Evolutionary conservation across 129 eudicot species (phyloP).

Genomic region (Silybum marianum): DNA sequence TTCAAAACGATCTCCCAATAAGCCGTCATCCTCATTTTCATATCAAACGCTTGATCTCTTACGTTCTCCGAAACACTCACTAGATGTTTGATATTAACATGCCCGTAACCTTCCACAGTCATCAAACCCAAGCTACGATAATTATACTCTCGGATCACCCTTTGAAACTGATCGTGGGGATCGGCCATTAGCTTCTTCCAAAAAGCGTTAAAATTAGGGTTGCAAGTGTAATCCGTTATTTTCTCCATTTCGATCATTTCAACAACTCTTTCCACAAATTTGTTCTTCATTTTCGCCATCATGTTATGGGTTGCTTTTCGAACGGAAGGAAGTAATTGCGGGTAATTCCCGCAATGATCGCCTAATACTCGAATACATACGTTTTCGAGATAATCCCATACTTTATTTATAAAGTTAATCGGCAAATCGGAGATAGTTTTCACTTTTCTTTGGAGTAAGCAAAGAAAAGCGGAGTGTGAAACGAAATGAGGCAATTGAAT

Average conservation of each 20-base stretch:
- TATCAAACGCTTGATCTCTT: constrained; percentile 36
- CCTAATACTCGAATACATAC: constrained; percentile 10
- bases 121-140: not conserved
- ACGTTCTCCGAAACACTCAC: not conserved
- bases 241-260: constrained; percentile 45
- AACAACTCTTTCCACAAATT: constrained; percentile 18
- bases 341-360: constrained; percentile 25
- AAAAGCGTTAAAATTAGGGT: constrained; percentile 24
- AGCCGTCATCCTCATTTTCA: constrained; percentile 41
- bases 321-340: constrained; percentile 29
- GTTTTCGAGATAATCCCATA: constrained; percentile 32
- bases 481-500: constrained; percentile 31
- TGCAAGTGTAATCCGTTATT: constrained; percentile 38
- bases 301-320: constrained; percentile 26
- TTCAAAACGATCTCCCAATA: constrained; percentile 39
- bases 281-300: constrained; percentile 7
- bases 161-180: not conserved
- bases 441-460: constrained; percentile 23
- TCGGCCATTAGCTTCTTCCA: constrained; percentile 28
- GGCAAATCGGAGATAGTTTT: constrained; percentile 13
- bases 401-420: constrained; percentile 12
- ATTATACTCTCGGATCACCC: not conserved
- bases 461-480: constrained; percentile 28
- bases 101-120: constrained; percentile 15
- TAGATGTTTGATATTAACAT: constrained; percentile 13